Conservation (phyloP, 768 basidiomycete species). For the Lactifluus volemus region DNA sequence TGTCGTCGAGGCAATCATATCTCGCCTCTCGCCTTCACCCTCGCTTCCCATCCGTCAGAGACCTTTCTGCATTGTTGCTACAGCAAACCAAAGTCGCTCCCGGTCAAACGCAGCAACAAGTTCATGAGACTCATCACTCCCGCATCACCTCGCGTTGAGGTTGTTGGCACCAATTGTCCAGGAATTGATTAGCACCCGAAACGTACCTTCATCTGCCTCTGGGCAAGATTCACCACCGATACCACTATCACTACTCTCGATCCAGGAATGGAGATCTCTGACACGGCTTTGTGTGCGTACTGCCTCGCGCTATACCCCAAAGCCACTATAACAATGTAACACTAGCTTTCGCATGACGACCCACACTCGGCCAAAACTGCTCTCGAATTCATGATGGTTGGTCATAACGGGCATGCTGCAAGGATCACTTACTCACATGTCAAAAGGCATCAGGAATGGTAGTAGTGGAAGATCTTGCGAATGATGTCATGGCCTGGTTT, state of each 20-base stretch:
- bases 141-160: not conserved
- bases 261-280: slow-evolving; percentile 34
- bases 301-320: slow-evolving; percentile 29
- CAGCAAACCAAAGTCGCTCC: not conserved
- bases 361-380: slow-evolving; percentile 38
- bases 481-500: slow-evolving; percentile 11
- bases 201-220: not conserved
- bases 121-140: not conserved
- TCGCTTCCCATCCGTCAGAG: not conserved
- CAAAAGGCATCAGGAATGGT: slow-evolving; percentile 1
- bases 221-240: not conserved
- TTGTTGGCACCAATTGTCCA: not conserved
- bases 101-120: not conserved
- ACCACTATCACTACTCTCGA: slow-evolving; percentile 35
- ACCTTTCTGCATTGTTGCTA: slow-evolving; percentile 6
- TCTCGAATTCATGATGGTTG: slow-evolving; percentile 46
- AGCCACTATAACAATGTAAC: not conserved
- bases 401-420: slow-evolving; percentile 1
- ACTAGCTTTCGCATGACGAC: slow-evolving; percentile 43
- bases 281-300: slow-evolving; percentile 47
- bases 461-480: slow-evolving; percentile 27
- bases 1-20: slow-evolving; percentile 29
- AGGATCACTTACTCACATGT: not conserved
- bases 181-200: not conserved
- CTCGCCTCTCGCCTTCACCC: not conserved